Percentiles rank a stretch among this genome's conserved stretches.
phyloP scores from a whole-genome alignment of 176 grass and related monocot species.

The Lolium multiflorum region DNA sequence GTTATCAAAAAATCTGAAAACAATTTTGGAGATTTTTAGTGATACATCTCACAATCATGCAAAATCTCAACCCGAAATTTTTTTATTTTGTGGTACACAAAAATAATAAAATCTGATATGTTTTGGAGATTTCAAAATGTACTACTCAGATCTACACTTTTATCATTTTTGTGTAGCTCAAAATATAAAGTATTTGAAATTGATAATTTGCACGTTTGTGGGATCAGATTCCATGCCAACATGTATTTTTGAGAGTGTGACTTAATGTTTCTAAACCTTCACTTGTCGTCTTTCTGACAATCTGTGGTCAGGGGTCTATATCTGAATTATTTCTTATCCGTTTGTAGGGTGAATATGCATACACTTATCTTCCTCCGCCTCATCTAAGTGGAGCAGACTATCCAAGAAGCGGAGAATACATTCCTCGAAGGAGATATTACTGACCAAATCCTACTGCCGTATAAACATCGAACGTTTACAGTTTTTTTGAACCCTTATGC shows the following conservation, averaged over 20 bases:
- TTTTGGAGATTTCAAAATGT: no score
- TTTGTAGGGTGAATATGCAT: conserved; percentile 43
- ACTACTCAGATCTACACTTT: no score
- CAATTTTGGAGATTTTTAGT: no score
- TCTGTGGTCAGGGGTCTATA: not conserved
- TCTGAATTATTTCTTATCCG: not conserved
- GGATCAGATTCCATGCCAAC: not conserved
- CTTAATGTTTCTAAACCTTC: conserved; percentile 22
- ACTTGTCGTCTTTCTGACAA: not conserved
- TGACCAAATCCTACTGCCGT: conserved; percentile 27
- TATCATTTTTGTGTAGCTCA: no score
- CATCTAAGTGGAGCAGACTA: conserved; percentile 36
- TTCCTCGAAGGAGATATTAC: conserved; percentile 42
- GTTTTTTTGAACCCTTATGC: not conserved
- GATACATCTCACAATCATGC: no score
- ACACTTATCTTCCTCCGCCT: conserved; percentile 23
- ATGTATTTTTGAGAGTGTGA: not conserved
- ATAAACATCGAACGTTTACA: not conserved
- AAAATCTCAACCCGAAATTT: no score
- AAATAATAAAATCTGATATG: no score
- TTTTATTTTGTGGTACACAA: no score
- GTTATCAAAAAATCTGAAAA: no score
- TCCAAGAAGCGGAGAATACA: conserved; percentile 3
- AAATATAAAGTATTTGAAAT: no score
- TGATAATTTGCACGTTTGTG: no score